Evolutionary conservation across 805 yeast species (phyloP).

Genomic region (Starmerella bombicola): DNA sequence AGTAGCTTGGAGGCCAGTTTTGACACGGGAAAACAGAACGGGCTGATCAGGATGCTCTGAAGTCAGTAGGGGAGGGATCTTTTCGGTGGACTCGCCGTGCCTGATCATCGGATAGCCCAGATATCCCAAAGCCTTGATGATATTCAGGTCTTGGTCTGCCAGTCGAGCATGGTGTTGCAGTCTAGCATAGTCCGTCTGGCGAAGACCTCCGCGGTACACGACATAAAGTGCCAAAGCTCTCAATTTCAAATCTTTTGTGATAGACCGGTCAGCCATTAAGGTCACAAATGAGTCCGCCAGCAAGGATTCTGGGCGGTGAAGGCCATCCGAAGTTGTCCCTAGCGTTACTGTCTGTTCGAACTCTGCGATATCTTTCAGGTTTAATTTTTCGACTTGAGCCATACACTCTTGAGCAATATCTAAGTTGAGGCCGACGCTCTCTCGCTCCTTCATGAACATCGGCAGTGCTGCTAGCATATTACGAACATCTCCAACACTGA

Average conservation of each 20-base stretch:
- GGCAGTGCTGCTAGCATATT: conserved; percentile 45
- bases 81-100: conserved; percentile 4
- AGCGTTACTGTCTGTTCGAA: conserved; percentile 74
- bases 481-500: conserved; percentile 56
- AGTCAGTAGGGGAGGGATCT: conserved; percentile 11
- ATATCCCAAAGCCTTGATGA: conserved; percentile 45
- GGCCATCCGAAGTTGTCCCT: conserved; percentile 57
- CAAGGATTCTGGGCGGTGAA: conserved; percentile 3
- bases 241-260: conserved; percentile 41
- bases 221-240: conserved; percentile 66
- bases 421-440: conserved; percentile 28
- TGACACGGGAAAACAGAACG: conserved; percentile 45
- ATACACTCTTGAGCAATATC: conserved; percentile 47
- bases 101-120: conserved; percentile 36
- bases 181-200: conserved; percentile 59
- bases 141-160: conserved; percentile 35
- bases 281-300: conserved; percentile 42
- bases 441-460: conserved; percentile 28
- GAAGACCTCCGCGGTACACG: conserved; percentile 56
- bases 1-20: conserved; percentile 54
- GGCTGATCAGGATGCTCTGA: conserved; percentile 30
- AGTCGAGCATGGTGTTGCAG: conserved; percentile 44
- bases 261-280: conserved; percentile 37
- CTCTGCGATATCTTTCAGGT: conserved; percentile 62
- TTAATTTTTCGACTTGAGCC: conserved; percentile 43